phyloP scores from a whole-genome alignment of 495 filamentous ascomycete species.

The Aspergillus ostianus region DNA sequence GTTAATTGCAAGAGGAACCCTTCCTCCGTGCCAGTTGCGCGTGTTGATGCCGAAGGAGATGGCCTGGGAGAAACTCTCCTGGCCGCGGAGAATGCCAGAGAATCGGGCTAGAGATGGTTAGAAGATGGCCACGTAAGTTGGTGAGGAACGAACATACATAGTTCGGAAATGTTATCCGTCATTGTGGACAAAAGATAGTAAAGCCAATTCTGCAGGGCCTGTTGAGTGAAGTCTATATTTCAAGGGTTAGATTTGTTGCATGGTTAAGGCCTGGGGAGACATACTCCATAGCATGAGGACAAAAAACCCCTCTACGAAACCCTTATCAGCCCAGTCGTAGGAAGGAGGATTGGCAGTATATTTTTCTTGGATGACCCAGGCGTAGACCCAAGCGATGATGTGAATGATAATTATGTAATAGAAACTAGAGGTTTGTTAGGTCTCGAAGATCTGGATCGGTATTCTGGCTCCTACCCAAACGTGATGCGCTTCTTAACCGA shows the following conservation, averaged over 20 bases:
- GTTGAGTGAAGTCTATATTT: slow-evolving; percentile 37
- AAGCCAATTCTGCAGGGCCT: slow-evolving; percentile 48
- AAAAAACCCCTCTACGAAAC: slow-evolving; percentile 46
- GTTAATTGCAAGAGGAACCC: slow-evolving; percentile 49
- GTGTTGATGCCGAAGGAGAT: slow-evolving; percentile 57
- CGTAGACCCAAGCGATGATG: slow-evolving; percentile 45
- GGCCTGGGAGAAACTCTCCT: slow-evolving; percentile 61
- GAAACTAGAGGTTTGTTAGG: slow-evolving; percentile 25
- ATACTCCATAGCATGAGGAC: slow-evolving; percentile 46
- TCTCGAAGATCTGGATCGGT: no score
- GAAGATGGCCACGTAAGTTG: neutral
- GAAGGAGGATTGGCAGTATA: slow-evolving; percentile 42
- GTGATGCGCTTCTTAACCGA: slow-evolving; percentile 38
- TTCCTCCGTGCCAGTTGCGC: slow-evolving; percentile 43
- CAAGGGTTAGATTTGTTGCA: neutral
- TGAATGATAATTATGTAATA: slow-evolving; percentile 44
- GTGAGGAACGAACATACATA: slow-evolving; percentile 33
- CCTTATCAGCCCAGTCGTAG: slow-evolving; percentile 43
- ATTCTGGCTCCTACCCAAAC: slow-evolving; percentile 26
- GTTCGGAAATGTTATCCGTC: slow-evolving; percentile 54
- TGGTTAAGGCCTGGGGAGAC: neutral
- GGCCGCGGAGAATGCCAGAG: slow-evolving; percentile 57
- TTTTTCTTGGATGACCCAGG: slow-evolving; percentile 49
- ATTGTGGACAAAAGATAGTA: slow-evolving; percentile 61
- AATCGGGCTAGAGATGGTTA: slow-evolving; percentile 43